Evolutionary conservation across 768 basidiomycete species (phyloP).

Genomic region (Pholiota conissans): DNA sequence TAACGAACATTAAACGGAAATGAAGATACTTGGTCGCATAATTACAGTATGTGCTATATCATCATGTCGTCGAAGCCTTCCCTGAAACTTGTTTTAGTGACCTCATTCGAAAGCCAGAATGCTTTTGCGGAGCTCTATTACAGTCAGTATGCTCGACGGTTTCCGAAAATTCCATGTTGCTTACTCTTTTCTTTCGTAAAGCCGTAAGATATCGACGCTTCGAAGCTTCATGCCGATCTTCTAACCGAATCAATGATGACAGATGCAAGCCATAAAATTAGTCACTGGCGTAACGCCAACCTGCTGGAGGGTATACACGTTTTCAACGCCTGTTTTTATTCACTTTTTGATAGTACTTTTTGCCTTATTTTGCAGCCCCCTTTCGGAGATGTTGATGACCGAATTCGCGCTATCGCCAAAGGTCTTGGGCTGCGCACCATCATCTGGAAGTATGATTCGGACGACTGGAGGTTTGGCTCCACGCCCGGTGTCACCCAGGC

Average conservation of each 20-base stretch:
- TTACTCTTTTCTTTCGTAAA: neutral
- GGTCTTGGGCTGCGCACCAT: slow-evolving; percentile 70
- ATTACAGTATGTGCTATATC: slow-evolving; percentile 43
- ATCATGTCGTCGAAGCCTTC: neutral
- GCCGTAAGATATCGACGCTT: slow-evolving; percentile 17
- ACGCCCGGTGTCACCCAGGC: slow-evolving; percentile 38
- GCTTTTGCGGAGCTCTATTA: slow-evolving; percentile 82
- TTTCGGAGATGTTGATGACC: slow-evolving; percentile 71
- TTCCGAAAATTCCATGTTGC: neutral
- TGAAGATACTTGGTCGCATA: slow-evolving; percentile 57
- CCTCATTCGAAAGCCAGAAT: slow-evolving; percentile 56
- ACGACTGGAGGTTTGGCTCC: slow-evolving; percentile 69
- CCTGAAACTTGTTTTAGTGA: slow-evolving; percentile 38
- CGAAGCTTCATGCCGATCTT: neutral
- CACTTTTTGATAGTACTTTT: neutral
- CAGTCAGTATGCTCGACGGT: slow-evolving; percentile 35
- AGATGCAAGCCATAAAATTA: slow-evolving; percentile 57
- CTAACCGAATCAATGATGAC: neutral
- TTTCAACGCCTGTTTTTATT: neutral
- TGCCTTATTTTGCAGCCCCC: slow-evolving; percentile 44
- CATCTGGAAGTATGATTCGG: slow-evolving; percentile 69
- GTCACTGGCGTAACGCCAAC: slow-evolving; percentile 58
- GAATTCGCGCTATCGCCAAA: slow-evolving; percentile 68
- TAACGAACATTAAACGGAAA: neutral
- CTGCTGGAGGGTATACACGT: slow-evolving; percentile 53